Percentiles rank a stretch among this genome's conserved stretches.
These are phyloP conservation scores for Lotus japonicus DNA, from an alignment of 306 rosid genomes.

Conservation along the genomic window DNA sequence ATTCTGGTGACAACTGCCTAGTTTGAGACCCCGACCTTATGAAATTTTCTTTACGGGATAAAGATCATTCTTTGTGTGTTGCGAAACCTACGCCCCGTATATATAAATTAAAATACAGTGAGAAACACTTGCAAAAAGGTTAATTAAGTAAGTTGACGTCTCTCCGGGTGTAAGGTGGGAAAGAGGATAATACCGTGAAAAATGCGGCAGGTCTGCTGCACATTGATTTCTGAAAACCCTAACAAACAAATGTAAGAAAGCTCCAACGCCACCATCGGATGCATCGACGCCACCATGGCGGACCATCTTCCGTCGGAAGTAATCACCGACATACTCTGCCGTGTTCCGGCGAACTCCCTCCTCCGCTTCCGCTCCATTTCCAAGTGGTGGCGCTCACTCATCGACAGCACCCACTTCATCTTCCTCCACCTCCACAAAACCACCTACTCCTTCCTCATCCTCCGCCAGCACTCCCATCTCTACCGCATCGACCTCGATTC, in stretches of 20 bases:
- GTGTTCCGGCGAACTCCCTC: constrained; percentile 36
- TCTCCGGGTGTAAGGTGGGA: too few species aligned
- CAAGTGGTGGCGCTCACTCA: constrained; percentile 44
- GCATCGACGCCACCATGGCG: constrained; percentile 17
- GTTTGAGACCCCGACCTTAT: too few species aligned
- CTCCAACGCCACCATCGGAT: background rate
- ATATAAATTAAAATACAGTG: too few species aligned
- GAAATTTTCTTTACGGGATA: too few species aligned
- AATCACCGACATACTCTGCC: constrained; percentile 37
- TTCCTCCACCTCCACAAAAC: constrained; percentile 35
- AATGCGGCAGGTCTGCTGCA: too few species aligned
- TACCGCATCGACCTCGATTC: constrained; percentile 18
- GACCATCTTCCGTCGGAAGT: constrained; percentile 69
- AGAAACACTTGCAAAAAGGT: too few species aligned
- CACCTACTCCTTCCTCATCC: constrained; percentile 24
- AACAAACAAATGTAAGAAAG: background rate
- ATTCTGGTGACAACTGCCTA: too few species aligned
- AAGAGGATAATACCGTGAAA: too few species aligned
- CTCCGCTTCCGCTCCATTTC: constrained; percentile 37
- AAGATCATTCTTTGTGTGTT: too few species aligned
- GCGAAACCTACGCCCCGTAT: too few species aligned
- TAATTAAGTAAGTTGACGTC: too few species aligned
- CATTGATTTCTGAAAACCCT: too few species aligned
- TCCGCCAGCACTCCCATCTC: constrained; percentile 43
- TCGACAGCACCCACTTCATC: constrained; percentile 46